Evolutionary conservation across 116 monocot genomes (phyloP), one percentile per base, ranked within the genome.

Genomic region (Dioscorea cayenensis): DNA sequence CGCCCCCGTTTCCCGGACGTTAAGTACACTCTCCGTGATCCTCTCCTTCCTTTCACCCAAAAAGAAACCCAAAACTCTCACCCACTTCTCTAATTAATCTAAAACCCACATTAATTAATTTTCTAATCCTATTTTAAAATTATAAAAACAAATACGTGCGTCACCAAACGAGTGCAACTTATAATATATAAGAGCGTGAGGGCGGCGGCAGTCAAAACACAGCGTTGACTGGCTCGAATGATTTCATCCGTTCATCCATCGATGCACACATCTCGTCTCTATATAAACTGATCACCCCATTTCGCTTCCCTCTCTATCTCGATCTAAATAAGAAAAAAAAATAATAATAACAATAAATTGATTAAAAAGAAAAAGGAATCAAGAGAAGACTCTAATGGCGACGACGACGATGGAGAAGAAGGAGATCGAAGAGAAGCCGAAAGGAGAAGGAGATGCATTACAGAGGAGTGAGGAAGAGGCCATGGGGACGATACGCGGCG

Each of bases 401-500:
- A 72, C 73, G 23, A 72, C 73, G 23, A 67, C 25, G 25, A 67
- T 67, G 21, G 73, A 62, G 49, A 67, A 62, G 49, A 67, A 60
- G 71, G 71, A n/a, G 55, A n/a, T 2, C 55, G 55, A 19, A 76
- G 72, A 6, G 63, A 36, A 17, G 64, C 59, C 9, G 67, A 25
- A 25, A 25, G 25, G 25, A 25, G 25, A 61, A 59, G 63, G 77
- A 77, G 48, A 22, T 14, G 68, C 81, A 77, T 60, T 81, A 68
- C 35, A 60, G 77, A 23, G 81, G 81, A 2, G 81, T 81, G 13
- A 65, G 81, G 73, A 90, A 82, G 71, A 59, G 80, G 51, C 76
- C 76, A 43, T 83, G 89, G 89, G 89, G 89, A 20, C 37, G 89
- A 10, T 89, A 80, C 66, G 89, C 89, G 25, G 66, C 77, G 66